A percentile compares a stretch with the other conserved stretches of the same genome.
phyloP scores from a whole-genome alignment of 78 protist genomes.

The Cavenderia fasciculata region DNA sequence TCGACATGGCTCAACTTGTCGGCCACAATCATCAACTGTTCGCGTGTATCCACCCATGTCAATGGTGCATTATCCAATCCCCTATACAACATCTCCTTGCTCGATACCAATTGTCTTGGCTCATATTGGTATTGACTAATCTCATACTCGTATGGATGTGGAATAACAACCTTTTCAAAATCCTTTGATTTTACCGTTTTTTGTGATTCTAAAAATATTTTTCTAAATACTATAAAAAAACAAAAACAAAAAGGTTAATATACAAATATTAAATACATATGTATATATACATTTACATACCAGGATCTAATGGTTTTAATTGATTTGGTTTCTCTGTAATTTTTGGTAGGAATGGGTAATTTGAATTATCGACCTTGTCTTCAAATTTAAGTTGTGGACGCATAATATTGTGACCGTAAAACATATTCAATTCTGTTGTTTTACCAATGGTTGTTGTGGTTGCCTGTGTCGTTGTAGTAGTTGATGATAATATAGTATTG shows the following conservation, averaged over 20 bases:
- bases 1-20: background rate
- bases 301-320: constrained; percentile 3
- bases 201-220: constrained; percentile 26
- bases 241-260: background rate
- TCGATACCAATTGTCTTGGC: constrained; percentile 20
- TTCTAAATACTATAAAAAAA: too few species aligned
- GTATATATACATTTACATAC: constrained; percentile 14
- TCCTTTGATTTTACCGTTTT: constrained; percentile 47
- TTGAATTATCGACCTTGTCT: constrained; percentile 80
- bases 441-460: background rate
- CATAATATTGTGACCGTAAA: constrained; percentile 65
- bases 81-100: constrained; percentile 15
- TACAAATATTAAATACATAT: too few species aligned
- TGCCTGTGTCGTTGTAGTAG: background rate
- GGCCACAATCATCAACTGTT: constrained; percentile 54
- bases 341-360: constrained; percentile 85
- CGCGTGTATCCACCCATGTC: constrained; percentile 74
- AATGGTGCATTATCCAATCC: constrained; percentile 77
- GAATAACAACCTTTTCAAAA: constrained; percentile 55
- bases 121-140: background rate
- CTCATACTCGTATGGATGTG: constrained; percentile 85
- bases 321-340: constrained; percentile 84
- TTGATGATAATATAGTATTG: constrained; percentile 40
- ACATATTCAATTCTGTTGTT: constrained; percentile 60
- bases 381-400: constrained; percentile 78